Percentiles rank a stretch among this genome's conserved stretches.
These are phyloP conservation scores for Termitomyces sp. DNA, from an alignment of 768 basidiomycete genomes.

Conservation along the genomic window DNA sequence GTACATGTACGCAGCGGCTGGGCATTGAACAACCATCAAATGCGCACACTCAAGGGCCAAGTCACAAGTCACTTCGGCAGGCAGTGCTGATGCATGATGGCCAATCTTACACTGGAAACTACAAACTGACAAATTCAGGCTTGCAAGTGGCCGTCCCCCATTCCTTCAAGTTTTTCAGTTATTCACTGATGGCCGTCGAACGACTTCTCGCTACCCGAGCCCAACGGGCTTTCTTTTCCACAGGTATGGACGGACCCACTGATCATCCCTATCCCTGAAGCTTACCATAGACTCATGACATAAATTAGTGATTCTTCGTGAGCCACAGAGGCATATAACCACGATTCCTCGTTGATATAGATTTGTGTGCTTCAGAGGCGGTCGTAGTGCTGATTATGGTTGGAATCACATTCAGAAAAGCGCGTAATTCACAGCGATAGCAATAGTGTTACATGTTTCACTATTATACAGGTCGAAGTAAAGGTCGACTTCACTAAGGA, in stretches of 20 bases:
- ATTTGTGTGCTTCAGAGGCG: constrained; percentile 47
- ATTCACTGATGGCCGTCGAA: constrained; percentile 55
- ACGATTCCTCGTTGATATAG: background rate
- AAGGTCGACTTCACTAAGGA: constrained; percentile 34
- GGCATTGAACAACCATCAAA: background rate
- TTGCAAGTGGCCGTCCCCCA: too few relatives aligned
- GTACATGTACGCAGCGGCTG: background rate
- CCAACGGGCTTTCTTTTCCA: constrained; percentile 65
- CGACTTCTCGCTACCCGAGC: constrained; percentile 67
- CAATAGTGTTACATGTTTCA: constrained; percentile 1
- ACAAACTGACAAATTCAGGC: background rate
- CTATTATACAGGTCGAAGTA: constrained; percentile 39
- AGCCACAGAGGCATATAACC: constrained; percentile 23
- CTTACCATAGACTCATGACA: constrained; percentile 4
- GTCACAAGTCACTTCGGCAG: background rate
- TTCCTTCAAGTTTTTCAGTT: background rate
- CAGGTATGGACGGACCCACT: constrained; percentile 47
- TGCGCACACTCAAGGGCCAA: background rate
- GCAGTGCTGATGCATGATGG: background rate
- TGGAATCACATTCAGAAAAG: constrained; percentile 60
- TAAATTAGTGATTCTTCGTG: constrained; percentile 49
- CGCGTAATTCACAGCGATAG: constrained; percentile 22
- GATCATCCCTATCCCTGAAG: background rate
- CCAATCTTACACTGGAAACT: background rate
- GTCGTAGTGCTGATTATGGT: constrained; percentile 72